Conservation (phyloP, 2,329 filamentous ascomycete species). For the Cordyceps cicadae region DNA sequence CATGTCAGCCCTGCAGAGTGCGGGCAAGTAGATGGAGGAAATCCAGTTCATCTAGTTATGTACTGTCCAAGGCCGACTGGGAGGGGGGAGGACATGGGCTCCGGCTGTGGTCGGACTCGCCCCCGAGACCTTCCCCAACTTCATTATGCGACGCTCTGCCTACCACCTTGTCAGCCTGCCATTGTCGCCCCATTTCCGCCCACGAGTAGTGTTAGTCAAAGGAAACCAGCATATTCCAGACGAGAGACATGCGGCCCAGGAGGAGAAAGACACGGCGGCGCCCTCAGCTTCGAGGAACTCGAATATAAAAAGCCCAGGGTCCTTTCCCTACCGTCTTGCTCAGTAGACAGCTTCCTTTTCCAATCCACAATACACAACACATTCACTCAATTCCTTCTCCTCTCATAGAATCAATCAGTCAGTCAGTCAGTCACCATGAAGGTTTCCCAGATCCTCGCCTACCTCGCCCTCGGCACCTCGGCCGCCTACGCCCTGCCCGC, state of each 20-base stretch:
- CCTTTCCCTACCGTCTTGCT: neutral
- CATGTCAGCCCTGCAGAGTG: neutral
- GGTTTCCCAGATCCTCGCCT: neutral
- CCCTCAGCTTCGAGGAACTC: neutral
- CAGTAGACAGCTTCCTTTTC: neutral
- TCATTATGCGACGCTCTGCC: neutral
- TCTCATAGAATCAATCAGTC: neutral
- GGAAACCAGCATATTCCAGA: neutral
- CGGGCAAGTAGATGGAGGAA: neutral
- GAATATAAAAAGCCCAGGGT: neutral
- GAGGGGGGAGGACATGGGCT: neutral
- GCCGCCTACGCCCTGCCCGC: conserved; percentile 9
- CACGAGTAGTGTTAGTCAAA: neutral
- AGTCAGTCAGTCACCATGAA: conserved; percentile 6
- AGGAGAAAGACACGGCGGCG: neutral
- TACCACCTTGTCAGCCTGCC: neutral
- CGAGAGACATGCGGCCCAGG: neutral
- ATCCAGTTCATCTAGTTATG: neutral
- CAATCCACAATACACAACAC: neutral
- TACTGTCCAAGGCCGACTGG: neutral
- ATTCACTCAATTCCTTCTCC: neutral
- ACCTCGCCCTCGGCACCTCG: conserved; percentile 9
- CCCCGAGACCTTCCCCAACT: neutral
- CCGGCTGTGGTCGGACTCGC: neutral
- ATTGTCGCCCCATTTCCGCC: neutral